These are phyloP conservation scores for Trichoderma gamsii DNA, from an alignment of 495 filamentous ascomycete species.

Conservation along the genomic window DNA sequence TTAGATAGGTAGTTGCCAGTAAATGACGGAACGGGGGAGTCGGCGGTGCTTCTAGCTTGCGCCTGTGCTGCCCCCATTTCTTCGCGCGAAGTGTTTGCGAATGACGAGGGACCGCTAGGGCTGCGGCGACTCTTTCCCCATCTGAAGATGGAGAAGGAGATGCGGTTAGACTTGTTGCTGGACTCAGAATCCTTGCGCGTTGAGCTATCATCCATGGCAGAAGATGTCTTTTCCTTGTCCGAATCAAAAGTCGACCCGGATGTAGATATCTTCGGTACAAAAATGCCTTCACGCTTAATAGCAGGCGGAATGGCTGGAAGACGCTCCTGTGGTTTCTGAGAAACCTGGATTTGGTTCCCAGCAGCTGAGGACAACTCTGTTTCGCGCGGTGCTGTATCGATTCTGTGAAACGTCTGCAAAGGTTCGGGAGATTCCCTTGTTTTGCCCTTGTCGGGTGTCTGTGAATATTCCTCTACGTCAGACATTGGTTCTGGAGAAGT, in stretches of 20 bases:
- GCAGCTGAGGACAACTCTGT: background rate
- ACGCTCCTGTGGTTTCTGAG: background rate
- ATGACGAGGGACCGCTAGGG: constrained; percentile 53
- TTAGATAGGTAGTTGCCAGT: constrained; percentile 27
- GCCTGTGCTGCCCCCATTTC: constrained; percentile 46
- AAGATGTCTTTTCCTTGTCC: constrained; percentile 33
- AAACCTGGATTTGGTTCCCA: background rate
- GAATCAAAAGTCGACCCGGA: constrained; percentile 29
- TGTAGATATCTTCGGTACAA: constrained; percentile 19
- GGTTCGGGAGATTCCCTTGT: constrained; percentile 2
- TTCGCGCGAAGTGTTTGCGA: constrained; percentile 83
- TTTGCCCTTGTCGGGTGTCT: constrained; percentile 9
- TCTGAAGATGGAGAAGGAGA: constrained; percentile 62
- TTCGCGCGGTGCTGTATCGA: background rate
- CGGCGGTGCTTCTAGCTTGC: constrained; percentile 19
- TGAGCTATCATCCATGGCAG: constrained; percentile 31
- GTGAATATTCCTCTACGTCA: constrained; percentile 15
- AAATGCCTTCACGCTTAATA: background rate
- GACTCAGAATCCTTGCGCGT: constrained; percentile 35
- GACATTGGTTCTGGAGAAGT: constrained; percentile 21
- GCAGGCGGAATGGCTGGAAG: background rate
- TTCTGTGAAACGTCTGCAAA: background rate
- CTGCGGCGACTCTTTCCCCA: constrained; percentile 56
- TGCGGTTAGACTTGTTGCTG: constrained; percentile 33
- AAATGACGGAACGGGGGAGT: background rate